Conservation (phyloP, 352 stramenopile genomes). For the Salisapilia sapeloensis region DNA sequence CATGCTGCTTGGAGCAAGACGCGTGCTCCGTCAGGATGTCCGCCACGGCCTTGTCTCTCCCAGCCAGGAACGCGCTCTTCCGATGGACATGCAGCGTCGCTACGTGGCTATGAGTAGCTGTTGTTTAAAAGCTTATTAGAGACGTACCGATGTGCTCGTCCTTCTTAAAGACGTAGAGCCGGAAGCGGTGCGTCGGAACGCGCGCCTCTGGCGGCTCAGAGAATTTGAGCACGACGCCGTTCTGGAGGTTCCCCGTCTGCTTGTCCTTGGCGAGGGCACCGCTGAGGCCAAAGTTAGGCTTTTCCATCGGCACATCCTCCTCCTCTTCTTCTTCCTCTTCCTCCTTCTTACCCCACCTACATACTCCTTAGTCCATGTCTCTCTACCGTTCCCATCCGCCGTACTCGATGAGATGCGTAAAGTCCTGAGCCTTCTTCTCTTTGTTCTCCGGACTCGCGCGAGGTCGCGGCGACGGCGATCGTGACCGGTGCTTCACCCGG, state of each 20-base stretch:
- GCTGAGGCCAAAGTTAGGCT: slow-evolving; percentile 95
- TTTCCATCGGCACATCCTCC: slow-evolving; percentile 47
- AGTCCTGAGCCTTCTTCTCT: slow-evolving; percentile 33
- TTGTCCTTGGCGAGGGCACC: slow-evolving; percentile 92
- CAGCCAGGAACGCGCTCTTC: slow-evolving; percentile 91
- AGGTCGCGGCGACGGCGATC: slow-evolving; percentile 4
- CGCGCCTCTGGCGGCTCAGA: slow-evolving; percentile 91
- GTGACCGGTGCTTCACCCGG: neutral
- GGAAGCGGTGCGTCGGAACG: slow-evolving; percentile 83
- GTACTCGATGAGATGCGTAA: slow-evolving; percentile 34
- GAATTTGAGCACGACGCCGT: slow-evolving; percentile 96
- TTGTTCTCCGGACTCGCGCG: slow-evolving; percentile 5
- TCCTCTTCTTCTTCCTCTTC: slow-evolving; percentile 13
- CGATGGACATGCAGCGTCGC: slow-evolving; percentile 91
- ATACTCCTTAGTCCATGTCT: neutral
- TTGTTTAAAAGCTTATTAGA: neutral
- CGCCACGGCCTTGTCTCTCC: slow-evolving; percentile 86
- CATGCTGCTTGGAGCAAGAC: slow-evolving; percentile 94
- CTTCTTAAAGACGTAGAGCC: slow-evolving; percentile 96
- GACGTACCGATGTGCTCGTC: slow-evolving; percentile 55
- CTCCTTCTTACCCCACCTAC: slow-evolving; percentile 60
- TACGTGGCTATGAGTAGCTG: slow-evolving; percentile 9
- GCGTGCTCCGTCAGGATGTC: slow-evolving; percentile 92
- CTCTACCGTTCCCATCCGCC: slow-evolving; percentile 1
- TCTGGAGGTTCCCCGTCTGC: slow-evolving; percentile 90